These are phyloP conservation scores for Mycena amicta DNA, from an alignment of 768 basidiomycete genomes.

Conservation along the genomic window DNA sequence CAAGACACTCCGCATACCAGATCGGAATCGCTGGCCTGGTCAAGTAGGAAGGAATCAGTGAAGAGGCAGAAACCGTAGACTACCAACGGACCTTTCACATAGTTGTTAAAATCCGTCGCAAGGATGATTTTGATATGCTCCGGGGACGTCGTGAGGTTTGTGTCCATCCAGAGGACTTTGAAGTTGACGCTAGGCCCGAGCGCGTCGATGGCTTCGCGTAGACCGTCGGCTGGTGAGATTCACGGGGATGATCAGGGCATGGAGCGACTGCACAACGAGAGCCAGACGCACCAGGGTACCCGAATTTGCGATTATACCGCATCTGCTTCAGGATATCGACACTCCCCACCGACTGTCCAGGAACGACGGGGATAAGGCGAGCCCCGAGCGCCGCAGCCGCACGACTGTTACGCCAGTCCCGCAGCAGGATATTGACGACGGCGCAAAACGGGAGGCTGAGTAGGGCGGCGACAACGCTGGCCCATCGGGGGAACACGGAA, in stretches of 20 bases:
- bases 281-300: constrained; percentile 32
- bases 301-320: constrained; percentile 25
- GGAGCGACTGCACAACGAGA: neutral
- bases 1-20: constrained; percentile 15
- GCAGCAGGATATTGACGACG: neutral
- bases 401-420: constrained; percentile 4
- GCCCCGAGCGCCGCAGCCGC: constrained; percentile 26
- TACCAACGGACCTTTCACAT: constrained; percentile 30
- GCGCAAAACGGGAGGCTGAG: constrained; percentile 3
- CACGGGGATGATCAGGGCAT: neutral
- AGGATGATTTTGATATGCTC: constrained; percentile 32
- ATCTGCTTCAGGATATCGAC: constrained; percentile 29
- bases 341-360: constrained; percentile 30
- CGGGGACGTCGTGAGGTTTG: constrained; percentile 22
- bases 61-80: neutral
- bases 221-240: constrained; percentile 9
- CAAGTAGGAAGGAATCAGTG: neutral
- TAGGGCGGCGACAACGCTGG: neutral
- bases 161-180: constrained; percentile 21
- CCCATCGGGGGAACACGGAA: neutral
- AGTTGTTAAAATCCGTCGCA: constrained; percentile 30
- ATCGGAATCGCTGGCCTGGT: constrained; percentile 14
- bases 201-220: constrained; percentile 8
- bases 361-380: constrained; percentile 24
- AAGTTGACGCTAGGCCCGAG: constrained; percentile 21